Conservation (phyloP, 768 basidiomycete species). For the Heimioporus sp. region DNA sequence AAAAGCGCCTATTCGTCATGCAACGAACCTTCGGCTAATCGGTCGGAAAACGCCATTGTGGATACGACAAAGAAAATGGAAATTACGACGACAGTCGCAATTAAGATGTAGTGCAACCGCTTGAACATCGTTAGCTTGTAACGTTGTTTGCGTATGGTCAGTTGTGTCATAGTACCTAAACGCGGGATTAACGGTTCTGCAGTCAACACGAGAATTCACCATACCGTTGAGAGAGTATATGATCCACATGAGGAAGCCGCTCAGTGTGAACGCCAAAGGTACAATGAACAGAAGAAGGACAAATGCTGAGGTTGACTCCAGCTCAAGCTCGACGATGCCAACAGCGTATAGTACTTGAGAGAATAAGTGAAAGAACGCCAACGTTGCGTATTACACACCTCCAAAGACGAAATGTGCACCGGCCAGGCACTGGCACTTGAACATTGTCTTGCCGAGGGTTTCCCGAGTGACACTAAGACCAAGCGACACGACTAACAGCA, state of each 20-base stretch:
- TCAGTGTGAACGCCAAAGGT: conserved; percentile 93
- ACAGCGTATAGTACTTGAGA: conserved; percentile 84
- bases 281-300: conserved; percentile 87
- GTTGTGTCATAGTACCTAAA: conserved; percentile 83
- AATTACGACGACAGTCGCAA: conserved; percentile 79
- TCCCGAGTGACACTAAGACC: conserved; percentile 92
- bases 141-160: conserved; percentile 80
- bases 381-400: conserved; percentile 49
- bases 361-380: conserved; percentile 4
- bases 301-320: conserved; percentile 87
- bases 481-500: conserved; percentile 88
- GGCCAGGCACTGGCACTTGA: conserved; percentile 77
- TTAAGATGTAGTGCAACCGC: conserved; percentile 78
- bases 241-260: conserved; percentile 95
- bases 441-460: conserved; percentile 81
- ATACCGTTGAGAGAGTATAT: conserved; percentile 85
- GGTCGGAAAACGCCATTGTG: conserved; percentile 85
- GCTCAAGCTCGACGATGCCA: conserved; percentile 89
- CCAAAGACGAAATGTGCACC: conserved; percentile 90
- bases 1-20: neutral
- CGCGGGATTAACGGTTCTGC: conserved; percentile 7
- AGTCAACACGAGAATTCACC: conserved; percentile 14
- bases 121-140: conserved; percentile 90
- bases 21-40: conserved; percentile 78
- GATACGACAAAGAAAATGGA: conserved; percentile 91